A percentile compares a stretch with the other conserved stretches of the same genome.
Conservation (phyloP, 306 rosid species). For the Malus sieversii region DNA sequence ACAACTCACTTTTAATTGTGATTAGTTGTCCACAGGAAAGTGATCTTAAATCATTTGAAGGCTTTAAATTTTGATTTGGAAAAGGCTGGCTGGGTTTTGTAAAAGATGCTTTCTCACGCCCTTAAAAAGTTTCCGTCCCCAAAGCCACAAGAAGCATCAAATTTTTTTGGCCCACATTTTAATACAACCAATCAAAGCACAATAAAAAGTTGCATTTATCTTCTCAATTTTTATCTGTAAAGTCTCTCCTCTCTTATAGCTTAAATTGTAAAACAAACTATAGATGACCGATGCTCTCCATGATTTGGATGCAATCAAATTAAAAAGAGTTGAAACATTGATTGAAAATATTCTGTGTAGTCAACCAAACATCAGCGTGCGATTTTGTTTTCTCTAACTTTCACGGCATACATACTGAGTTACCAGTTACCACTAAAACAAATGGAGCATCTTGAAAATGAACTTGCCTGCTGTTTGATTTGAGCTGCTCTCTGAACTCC, state of each 20-base stretch:
- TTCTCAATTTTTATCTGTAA: not conserved
- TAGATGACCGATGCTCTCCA: not conserved
- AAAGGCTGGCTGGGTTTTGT: not conserved
- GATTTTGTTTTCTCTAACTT: not conserved
- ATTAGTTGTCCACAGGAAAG: not conserved
- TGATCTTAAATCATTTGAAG: not conserved
- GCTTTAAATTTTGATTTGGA: not conserved
- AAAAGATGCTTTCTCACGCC: not conserved
- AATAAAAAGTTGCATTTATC: not conserved
- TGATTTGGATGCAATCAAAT: not conserved
- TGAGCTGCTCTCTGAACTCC: conserved; percentile 74
- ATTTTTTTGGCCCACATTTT: not conserved
- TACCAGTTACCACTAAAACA: not conserved
- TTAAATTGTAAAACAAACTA: not conserved
- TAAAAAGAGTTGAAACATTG: not conserved
- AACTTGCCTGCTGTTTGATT: conserved; percentile 58
- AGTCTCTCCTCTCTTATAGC: not conserved
- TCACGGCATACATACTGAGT: not conserved
- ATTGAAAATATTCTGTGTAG: no score
- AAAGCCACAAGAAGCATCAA: not conserved
- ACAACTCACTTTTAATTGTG: not conserved
- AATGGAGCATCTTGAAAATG: not conserved
- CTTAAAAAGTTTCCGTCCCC: not conserved
- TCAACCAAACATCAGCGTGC: not conserved
- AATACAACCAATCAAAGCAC: not conserved